These are phyloP conservation scores for Kodamaea nitidulidarum DNA, from an alignment of 805 yeast species.

Conservation along the genomic window DNA sequence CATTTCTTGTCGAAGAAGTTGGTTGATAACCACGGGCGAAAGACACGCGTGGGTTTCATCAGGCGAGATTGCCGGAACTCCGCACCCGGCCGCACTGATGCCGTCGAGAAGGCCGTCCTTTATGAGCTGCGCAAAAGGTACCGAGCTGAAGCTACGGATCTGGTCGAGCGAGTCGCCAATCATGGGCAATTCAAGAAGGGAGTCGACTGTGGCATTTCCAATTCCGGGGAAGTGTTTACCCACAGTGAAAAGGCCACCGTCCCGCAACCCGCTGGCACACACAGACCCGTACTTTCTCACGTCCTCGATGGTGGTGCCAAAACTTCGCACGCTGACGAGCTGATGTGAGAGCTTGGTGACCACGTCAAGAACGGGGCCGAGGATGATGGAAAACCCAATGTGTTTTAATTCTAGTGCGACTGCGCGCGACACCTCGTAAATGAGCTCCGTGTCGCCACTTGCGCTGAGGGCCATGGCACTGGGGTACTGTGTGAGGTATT, in stretches of 20 bases:
- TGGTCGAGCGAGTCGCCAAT: conserved; percentile 53
- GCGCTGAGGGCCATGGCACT: conserved; percentile 65
- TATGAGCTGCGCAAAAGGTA: conserved; percentile 49
- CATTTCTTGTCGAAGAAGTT: conserved; percentile 47
- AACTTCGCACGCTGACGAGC: conserved; percentile 55
- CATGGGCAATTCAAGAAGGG: conserved; percentile 54
- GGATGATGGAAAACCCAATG: conserved; percentile 52
- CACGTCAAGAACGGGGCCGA: conserved; percentile 64
- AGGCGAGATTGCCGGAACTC: conserved; percentile 56
- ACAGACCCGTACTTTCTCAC: conserved; percentile 53
- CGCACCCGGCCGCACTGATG: conserved; percentile 59
- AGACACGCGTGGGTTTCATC: conserved; percentile 63
- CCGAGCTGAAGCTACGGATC: conserved; percentile 44
- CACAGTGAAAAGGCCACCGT: conserved; percentile 50
- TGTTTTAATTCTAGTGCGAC: conserved; percentile 48
- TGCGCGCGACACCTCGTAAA: conserved; percentile 50
- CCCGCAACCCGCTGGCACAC: conserved; percentile 49
- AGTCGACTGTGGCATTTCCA: conserved; percentile 57
- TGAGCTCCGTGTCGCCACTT: conserved; percentile 45
- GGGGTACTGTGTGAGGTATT: conserved; percentile 53
- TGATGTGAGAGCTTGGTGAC: conserved; percentile 54
- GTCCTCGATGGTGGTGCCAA: conserved; percentile 57
- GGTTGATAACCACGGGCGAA: conserved; percentile 49
- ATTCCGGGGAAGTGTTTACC: conserved; percentile 69
- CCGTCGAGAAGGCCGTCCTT: conserved; percentile 48